These are phyloP conservation scores for Eucalyptus marginata DNA, from an alignment of 345 rosid genomes.

Conservation along the genomic window DNA sequence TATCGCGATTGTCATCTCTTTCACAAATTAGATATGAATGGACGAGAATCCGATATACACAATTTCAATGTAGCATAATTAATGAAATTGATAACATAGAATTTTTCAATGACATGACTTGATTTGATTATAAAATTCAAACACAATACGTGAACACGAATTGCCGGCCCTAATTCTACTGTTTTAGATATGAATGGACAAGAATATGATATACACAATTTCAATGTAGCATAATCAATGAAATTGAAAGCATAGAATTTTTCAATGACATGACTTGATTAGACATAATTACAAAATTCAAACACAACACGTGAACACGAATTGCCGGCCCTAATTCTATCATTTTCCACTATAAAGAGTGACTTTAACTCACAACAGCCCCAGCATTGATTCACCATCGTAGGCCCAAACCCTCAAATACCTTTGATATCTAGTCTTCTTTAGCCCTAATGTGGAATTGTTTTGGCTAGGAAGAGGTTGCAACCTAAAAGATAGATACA, in stretches of 20 bases:
- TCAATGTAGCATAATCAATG: background rate
- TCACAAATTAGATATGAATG: fast-evolving
- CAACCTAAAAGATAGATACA: background rate
- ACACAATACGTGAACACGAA: background rate
- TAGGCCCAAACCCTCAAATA: background rate
- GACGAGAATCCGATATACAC: fast-evolving
- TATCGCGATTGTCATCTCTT: fast-evolving
- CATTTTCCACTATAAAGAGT: fast-evolving
- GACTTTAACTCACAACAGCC: background rate
- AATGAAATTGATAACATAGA: background rate
- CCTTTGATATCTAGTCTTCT: background rate
- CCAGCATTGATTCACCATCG: background rate
- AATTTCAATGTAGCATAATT: background rate
- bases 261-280: background rate
- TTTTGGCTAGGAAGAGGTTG: background rate
- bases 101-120: background rate
- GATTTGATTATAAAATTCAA: background rate
- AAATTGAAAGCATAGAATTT: background rate
- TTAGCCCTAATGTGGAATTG: background rate
- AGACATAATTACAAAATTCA: background rate
- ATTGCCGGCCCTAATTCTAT: background rate
- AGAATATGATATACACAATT: fast-evolving
- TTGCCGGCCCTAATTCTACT: background rate
- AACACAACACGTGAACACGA: background rate
- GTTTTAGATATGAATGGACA: no score